Conservation (phyloP, 78 protist species). For the Cyanophora paradoxa region DNA sequence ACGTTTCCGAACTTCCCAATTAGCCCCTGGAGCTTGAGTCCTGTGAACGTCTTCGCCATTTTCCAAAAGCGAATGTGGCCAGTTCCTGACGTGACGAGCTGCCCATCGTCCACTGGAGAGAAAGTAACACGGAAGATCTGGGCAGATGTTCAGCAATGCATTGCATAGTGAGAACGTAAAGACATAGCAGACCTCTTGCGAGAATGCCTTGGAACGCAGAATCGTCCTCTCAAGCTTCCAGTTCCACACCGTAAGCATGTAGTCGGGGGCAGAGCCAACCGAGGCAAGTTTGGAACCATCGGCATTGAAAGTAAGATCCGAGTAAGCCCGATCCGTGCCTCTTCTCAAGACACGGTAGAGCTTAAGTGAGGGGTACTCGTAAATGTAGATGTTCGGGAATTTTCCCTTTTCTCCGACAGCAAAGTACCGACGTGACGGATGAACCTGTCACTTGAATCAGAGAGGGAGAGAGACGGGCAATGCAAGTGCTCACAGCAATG, state of each 20-base stretch:
- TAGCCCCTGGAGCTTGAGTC: constrained; percentile 66
- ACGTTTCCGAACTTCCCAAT: constrained; percentile 81
- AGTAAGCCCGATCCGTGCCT: constrained; percentile 52
- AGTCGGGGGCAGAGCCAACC: constrained; percentile 69
- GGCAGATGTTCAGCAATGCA: too few relatives aligned
- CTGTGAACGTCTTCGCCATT: constrained; percentile 86
- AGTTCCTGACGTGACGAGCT: constrained; percentile 57
- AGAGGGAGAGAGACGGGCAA: background rate
- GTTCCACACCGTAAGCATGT: constrained; percentile 64
- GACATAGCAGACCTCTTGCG: constrained; percentile 45
- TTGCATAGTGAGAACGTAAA: too few relatives aligned
- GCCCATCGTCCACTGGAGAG: constrained; percentile 47
- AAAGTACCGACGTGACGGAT: constrained; percentile 23
- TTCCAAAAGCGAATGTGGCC: constrained; percentile 67
- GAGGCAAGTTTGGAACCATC: constrained; percentile 64
- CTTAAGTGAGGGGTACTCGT: constrained; percentile 30
- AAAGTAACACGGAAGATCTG: constrained; percentile 61
- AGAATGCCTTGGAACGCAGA: constrained; percentile 74
- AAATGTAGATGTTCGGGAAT: constrained; percentile 22
- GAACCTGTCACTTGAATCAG: background rate
- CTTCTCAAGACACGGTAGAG: constrained; percentile 22
- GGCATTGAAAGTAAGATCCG: constrained; percentile 21
- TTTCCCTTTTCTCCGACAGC: constrained; percentile 50
- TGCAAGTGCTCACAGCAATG: background rate
- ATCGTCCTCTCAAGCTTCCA: constrained; percentile 50